phyloP scores from a whole-genome alignment of 306 rosid genomes.

The Lathyrus aphaca region DNA sequence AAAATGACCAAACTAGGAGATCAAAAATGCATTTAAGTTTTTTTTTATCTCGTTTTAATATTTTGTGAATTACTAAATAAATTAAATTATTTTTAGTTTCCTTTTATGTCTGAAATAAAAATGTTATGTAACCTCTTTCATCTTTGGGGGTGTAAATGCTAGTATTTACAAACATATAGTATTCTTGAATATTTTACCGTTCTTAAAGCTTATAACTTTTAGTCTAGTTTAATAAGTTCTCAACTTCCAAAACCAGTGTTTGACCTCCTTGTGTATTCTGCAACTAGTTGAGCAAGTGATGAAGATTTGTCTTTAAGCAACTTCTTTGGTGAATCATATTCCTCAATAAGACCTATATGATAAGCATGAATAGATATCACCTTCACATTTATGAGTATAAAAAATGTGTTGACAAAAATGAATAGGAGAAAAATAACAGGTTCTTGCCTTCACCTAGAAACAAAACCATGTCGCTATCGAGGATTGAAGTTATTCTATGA shows the following conservation, averaged over 20 bases:
- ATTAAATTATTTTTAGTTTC: too few species aligned
- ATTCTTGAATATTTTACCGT: background rate
- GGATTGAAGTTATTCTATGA: conserved; percentile 80
- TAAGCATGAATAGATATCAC: conserved; percentile 27
- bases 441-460: conserved; percentile 56
- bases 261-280: conserved; percentile 49
- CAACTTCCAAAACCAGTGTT: conserved; percentile 45
- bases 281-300: conserved; percentile 48
- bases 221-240: conserved; percentile 29
- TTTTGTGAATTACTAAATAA: too few species aligned
- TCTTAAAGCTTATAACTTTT: background rate
- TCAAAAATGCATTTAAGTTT: too few species aligned
- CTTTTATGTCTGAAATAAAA: too few species aligned
- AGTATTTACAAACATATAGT: background rate
- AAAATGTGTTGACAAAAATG: background rate
- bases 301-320: conserved; percentile 48
- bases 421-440: background rate
- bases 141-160: too few species aligned
- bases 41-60: too few species aligned
- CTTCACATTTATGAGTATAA: conserved; percentile 1
- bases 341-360: conserved; percentile 42
- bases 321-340: conserved; percentile 48
- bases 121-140: too few species aligned
- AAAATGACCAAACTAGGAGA: too few species aligned
- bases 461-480: conserved; percentile 78